Base-by-base conservation (phyloP, 306 rosid genomes). In the Vigna nakashimae region DNA sequence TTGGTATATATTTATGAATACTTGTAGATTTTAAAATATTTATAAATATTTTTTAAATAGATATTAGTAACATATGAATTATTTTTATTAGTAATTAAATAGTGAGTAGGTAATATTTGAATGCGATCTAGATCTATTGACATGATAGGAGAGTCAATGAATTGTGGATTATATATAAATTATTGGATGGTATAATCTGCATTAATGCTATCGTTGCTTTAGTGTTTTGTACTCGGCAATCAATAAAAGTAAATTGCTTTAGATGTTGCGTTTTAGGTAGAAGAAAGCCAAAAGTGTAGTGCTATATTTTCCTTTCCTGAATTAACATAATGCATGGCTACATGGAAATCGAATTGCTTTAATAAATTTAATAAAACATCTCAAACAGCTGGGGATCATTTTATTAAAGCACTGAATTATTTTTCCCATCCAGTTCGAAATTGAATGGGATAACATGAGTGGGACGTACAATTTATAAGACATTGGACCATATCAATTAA, bases 221-320 rank as follows among this genome's bases (percentile, higher is more conserved):
- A 28, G 74, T 66, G 74, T 67, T 67, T 43, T 8, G 26, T 13
- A 53, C 81, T 10, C 6, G 4, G 4, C 40, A 68, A 51, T 13
- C 65, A 49, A 32, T 9, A 57, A 77, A 45, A 17, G 9, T 55
- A 2, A 32, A 30, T 4, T 13, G 24, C 45, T 55, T 24, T 76
- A 32, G 57, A 10, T 22, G 15, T 49, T 50, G n/a, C 9, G 18
- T 40, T 65, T 50, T 50, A 14, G n/a, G 52, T 9, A 76, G 30
- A 77, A 53, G 9, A 45, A 43, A 42, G 2, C 9, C 18, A 16
- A 59, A 14, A 59, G 17, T 11, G 17, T 11, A 52, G 18, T 65
- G 18, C 0, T 16, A 1, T 26, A 24, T 58, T 58, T 20, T 26
- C 4, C 58, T 5, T 34, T 34, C 38, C 2, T 30, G 1, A 55